Percentiles rank a stretch among this genome's conserved stretches.
phyloP scores from a whole-genome alignment of 768 basidiomycete genomes.

The Asterophora parasitica region DNA sequence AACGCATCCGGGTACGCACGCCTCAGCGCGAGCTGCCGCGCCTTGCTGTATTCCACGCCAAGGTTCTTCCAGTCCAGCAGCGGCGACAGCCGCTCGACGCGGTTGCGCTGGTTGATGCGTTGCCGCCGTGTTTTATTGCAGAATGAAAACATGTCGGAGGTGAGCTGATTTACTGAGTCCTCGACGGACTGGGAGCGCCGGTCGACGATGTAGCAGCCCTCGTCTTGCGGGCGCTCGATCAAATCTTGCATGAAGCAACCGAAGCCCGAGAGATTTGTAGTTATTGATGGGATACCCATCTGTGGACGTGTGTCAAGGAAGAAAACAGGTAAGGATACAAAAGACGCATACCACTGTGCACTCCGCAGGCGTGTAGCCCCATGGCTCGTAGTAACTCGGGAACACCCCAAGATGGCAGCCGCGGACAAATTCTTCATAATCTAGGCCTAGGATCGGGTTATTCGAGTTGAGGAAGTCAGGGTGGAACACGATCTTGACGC shows the following conservation, averaged over 20 bases:
- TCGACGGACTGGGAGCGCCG: conserved; percentile 86
- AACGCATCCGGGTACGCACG: conserved; percentile 96
- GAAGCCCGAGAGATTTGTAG: conserved; percentile 97
- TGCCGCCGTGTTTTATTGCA: conserved; percentile 85
- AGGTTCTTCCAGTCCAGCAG: conserved; percentile 98
- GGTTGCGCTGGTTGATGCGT: conserved; percentile 97
- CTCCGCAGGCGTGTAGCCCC: conserved; percentile 97
- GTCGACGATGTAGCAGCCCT: conserved; percentile 96
- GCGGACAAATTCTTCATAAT: conserved; percentile 98
- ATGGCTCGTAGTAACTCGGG: conserved; percentile 95
- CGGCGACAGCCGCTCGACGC: conserved; percentile 91
- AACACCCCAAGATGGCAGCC: conserved; percentile 98
- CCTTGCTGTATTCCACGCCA: conserved; percentile 95
- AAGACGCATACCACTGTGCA: conserved; percentile 79
- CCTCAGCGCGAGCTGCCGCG: conserved; percentile 84
- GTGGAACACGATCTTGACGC: conserved; percentile 97
- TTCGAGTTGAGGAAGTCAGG: conserved; percentile 98
- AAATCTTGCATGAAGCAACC: conserved; percentile 99
- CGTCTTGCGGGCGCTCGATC: conserved; percentile 90
- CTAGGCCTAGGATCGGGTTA: conserved; percentile 94
- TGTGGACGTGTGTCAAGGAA: conserved; percentile 19
- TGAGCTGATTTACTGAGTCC: conserved; percentile 83
- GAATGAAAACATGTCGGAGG: conserved; percentile 72
- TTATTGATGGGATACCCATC: conserved; percentile 98
- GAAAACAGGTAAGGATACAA: not conserved